Evolutionary conservation across 2,329 filamentous ascomycete genomes (phyloP).

Genomic region (Pseudopithomyces chartarum): DNA sequence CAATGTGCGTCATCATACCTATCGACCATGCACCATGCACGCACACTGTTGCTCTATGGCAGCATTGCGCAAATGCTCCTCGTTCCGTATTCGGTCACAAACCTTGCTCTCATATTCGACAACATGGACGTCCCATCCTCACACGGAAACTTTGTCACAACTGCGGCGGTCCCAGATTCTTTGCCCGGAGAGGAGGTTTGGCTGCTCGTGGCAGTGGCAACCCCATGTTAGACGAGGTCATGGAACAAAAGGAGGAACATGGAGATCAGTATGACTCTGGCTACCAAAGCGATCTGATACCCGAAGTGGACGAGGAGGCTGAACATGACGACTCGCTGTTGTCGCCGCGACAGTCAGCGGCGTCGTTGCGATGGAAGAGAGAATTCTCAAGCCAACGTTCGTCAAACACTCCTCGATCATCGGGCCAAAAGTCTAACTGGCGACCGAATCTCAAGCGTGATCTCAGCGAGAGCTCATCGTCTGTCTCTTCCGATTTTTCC

Average conservation of each 20-base stretch:
- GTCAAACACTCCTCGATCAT: constrained; percentile 15
- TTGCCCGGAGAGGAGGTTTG: constrained; percentile 30
- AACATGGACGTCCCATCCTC: constrained; percentile 23
- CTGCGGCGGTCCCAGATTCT: constrained; percentile 27
- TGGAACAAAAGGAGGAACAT: constrained; percentile 13
- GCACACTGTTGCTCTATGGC: constrained; percentile 28
- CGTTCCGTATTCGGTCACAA: constrained; percentile 12
- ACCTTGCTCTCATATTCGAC: constrained; percentile 23
- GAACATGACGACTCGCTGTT: constrained; percentile 14
- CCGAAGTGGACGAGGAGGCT: constrained; percentile 23
- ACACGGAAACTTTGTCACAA: constrained; percentile 23
- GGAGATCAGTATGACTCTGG: constrained; percentile 22
- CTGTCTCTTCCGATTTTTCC: background rate
- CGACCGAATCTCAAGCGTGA: constrained; percentile 32
- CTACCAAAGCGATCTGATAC: constrained; percentile 23
- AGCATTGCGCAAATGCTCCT: constrained; percentile 27
- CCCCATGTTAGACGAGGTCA: background rate
- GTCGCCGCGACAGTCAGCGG: constrained; percentile 21
- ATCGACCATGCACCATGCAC: constrained; percentile 27
- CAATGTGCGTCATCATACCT: constrained; percentile 31
- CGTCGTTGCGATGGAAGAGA: constrained; percentile 7
- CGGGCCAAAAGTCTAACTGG: constrained; percentile 26
- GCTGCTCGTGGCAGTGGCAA: constrained; percentile 30
- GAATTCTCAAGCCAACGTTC: constrained; percentile 10
- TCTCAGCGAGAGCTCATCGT: constrained; percentile 9